Conservation (phyloP, 1,139 yeast genomes). For the Yamadazyma siamensis region DNA sequence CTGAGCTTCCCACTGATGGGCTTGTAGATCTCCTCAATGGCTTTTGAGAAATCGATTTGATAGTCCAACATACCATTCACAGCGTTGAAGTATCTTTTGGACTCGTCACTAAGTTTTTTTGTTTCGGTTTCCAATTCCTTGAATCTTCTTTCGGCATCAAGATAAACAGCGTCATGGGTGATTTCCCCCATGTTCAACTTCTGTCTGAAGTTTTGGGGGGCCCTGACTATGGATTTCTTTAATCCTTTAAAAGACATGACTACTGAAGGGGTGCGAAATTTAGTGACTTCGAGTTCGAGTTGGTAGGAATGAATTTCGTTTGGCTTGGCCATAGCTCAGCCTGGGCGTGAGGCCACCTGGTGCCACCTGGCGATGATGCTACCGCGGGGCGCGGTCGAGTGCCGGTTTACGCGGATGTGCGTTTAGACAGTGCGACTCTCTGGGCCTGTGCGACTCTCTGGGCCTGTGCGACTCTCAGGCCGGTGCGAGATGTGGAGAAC, state of each 20-base stretch:
- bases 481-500: too few relatives aligned
- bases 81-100: slow-evolving; percentile 83
- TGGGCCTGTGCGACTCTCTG: too few relatives aligned
- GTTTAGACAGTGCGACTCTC: too few relatives aligned
- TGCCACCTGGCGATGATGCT: too few relatives aligned
- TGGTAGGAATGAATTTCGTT: too few relatives aligned
- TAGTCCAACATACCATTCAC: slow-evolving; percentile 91
- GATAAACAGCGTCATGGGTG: slow-evolving; percentile 83
- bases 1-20: slow-evolving; percentile 91
- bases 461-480: too few relatives aligned
- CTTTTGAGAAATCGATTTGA: slow-evolving; percentile 89
- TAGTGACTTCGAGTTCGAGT: too few relatives aligned
- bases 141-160: slow-evolving; percentile 94
- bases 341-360: too few relatives aligned
- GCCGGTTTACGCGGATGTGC: too few relatives aligned
- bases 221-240: slow-evolving; percentile 81
- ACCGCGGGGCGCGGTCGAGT: too few relatives aligned
- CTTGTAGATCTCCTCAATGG: slow-evolving; percentile 92
- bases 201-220: slow-evolving; percentile 76
- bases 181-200: slow-evolving; percentile 82
- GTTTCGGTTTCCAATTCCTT: slow-evolving; percentile 88
- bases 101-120: slow-evolving; percentile 83
- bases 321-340: too few relatives aligned
- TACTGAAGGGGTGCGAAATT: too few relatives aligned
- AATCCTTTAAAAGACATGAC: slow-evolving; percentile 91